phyloP scores from a whole-genome alignment of 306 rosid genomes.

The Begonia peltatifolia region DNA sequence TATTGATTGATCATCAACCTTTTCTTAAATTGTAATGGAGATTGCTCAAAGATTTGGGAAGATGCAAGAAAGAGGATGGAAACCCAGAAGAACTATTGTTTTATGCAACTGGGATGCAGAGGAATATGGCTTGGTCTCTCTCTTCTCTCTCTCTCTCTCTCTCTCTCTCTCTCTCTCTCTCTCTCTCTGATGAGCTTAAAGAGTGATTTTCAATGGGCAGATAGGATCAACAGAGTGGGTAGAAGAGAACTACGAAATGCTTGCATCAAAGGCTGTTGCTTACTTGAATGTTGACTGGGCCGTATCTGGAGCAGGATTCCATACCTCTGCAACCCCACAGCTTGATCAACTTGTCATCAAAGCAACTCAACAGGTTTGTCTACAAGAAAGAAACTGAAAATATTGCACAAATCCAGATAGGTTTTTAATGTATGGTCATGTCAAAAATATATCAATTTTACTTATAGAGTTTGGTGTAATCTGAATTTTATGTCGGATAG shows the following conservation, averaged over 20 bases:
- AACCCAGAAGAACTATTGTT: slow-evolving; percentile 55
- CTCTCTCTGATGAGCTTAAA: not conserved
- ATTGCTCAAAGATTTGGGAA: slow-evolving; percentile 44
- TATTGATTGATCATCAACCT: too few species aligned
- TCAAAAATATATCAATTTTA: too few species aligned
- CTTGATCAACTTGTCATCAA: slow-evolving; percentile 50
- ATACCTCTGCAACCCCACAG: slow-evolving; percentile 55
- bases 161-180: slow-evolving; percentile 9
- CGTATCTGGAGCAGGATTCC: slow-evolving; percentile 38
- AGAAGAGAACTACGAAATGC: slow-evolving; percentile 62
- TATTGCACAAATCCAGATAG: too few species aligned
- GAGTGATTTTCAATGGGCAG: slow-evolving; percentile 15
- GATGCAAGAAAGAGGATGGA: slow-evolving; percentile 57
- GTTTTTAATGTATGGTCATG: too few species aligned
- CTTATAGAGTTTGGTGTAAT: too few species aligned
- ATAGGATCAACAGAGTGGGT: slow-evolving; percentile 77
- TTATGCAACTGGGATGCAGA: slow-evolving; percentile 82
- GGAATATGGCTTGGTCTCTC: slow-evolving; percentile 56
- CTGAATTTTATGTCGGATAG: too few species aligned
- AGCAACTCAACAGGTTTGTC: slow-evolving; percentile 50
- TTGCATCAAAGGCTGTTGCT: slow-evolving; percentile 56
- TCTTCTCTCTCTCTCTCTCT: slow-evolving; percentile 2
- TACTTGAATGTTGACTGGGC: slow-evolving; percentile 56
- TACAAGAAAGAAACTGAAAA: too few species aligned
- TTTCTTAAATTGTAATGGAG: slow-evolving; percentile 15